These are phyloP conservation scores for Bretschneidera sinensis DNA, from an alignment of 345 rosid species.

Conservation along the genomic window DNA sequence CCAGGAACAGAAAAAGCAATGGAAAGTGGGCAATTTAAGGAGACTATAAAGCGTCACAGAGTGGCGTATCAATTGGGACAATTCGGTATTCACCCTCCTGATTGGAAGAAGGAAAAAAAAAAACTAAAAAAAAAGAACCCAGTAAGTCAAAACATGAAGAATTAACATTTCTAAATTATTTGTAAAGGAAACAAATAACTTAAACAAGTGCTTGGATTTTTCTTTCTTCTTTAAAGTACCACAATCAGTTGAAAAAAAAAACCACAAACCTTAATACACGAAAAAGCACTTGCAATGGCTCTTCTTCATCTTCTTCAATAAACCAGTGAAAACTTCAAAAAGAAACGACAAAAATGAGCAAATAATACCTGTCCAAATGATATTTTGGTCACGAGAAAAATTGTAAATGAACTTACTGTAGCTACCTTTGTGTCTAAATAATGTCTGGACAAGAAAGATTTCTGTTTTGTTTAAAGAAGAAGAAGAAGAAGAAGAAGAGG, in stretches of 20 bases:
- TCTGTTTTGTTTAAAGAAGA: background rate
- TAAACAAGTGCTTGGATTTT: background rate
- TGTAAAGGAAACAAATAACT: background rate
- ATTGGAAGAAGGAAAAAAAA: slow-evolving; percentile 18
- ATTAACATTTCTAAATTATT: background rate
- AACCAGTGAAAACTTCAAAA: background rate
- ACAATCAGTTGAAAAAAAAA: background rate
- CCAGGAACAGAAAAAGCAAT: slow-evolving; percentile 13
- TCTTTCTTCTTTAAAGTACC: background rate
- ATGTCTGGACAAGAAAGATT: background rate
- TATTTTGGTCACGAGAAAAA: background rate
- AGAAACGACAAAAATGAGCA: background rate
- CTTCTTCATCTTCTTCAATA: background rate
- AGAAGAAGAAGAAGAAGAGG: background rate
- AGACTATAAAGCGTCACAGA: background rate
- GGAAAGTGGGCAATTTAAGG: background rate
- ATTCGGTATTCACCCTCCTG: slow-evolving; percentile 6
- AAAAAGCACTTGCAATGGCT: background rate
- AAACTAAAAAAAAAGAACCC: background rate
- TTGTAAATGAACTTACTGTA: no score
- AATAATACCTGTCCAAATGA: no score
- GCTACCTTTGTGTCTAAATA: no score
- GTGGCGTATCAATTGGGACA: slow-evolving; percentile 29
- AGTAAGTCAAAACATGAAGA: slow-evolving; percentile 21
- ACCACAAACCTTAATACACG: background rate